Evolutionary conservation across 495 filamentous ascomycete genomes (phyloP).

Genomic region (Podospora sp.): DNA sequence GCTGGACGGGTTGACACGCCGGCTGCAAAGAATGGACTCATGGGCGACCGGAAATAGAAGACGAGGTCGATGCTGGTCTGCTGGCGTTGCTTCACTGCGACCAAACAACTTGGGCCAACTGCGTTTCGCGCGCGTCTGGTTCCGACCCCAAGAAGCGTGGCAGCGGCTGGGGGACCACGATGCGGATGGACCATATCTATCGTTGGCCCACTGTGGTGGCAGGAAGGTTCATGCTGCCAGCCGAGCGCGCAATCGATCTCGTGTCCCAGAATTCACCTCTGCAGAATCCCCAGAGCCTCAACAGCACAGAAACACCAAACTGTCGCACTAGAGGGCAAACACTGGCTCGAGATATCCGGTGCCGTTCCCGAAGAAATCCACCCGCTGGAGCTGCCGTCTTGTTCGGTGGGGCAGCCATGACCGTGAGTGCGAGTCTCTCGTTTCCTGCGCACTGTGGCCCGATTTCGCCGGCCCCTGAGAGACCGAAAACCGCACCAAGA

Average conservation of each 20-base stretch:
- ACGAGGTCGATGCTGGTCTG: neutral
- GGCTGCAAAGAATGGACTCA: neutral
- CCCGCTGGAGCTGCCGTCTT: neutral
- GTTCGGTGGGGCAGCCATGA: neutral
- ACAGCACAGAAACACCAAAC: neutral
- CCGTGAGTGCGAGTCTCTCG: neutral
- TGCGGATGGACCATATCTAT: neutral
- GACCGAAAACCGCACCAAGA: constrained; percentile 4
- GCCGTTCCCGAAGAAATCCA: constrained; percentile 6
- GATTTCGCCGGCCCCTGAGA: constrained; percentile 10
- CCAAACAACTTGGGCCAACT: constrained; percentile 2
- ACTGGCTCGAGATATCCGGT: neutral
- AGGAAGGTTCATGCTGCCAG: constrained; percentile 4
- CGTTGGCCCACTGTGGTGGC: too few relatives aligned
- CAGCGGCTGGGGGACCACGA: constrained; percentile 2
- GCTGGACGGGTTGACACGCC: neutral
- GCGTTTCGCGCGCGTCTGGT: constrained; percentile 10
- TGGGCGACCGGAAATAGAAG: constrained; percentile 2
- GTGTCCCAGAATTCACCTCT: neutral
- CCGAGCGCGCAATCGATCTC: neutral
- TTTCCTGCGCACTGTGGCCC: constrained; percentile 16
- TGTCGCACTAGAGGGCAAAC: neutral
- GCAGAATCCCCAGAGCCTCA: neutral
- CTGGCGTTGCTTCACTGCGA: neutral
- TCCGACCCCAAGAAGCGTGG: neutral